Percentiles rank a stretch among this genome's conserved stretches.
Conservation (phyloP, 208 protist species). For the Phytomonas sp. region DNA sequence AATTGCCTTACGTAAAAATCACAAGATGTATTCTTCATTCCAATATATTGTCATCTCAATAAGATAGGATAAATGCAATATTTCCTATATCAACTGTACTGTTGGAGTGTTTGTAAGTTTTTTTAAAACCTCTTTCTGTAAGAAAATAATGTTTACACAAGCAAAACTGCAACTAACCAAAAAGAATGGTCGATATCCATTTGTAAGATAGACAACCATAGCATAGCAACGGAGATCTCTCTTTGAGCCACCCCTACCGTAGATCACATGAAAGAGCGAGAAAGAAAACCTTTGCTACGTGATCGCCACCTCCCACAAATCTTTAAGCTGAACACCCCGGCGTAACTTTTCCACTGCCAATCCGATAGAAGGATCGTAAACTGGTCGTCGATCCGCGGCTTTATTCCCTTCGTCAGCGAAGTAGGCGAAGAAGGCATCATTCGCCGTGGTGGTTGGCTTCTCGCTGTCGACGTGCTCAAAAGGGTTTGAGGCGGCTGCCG, state of each 20-base stretch:
- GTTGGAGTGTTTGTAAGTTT: background rate
- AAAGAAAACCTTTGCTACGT: slow-evolving; percentile 1
- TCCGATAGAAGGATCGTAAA: slow-evolving; percentile 72
- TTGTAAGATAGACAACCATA: slow-evolving; percentile 4
- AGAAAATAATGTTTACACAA: slow-evolving; percentile 2
- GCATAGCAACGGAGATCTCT: slow-evolving; percentile 4
- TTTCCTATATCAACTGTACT: too few relatives aligned
- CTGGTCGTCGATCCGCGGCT: slow-evolving; percentile 59
- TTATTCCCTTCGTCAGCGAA: slow-evolving; percentile 86
- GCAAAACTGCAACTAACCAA: background rate
- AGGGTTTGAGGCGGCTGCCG: background rate
- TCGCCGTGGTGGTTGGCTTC: slow-evolving; percentile 53
- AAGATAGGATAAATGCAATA: background rate
- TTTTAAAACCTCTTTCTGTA: too few relatives aligned
- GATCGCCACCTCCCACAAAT: slow-evolving; percentile 65
- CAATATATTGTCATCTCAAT: background rate
- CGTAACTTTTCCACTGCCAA: slow-evolving; percentile 89
- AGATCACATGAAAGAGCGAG: background rate
- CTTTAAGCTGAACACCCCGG: slow-evolving; percentile 58
- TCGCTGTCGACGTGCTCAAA: slow-evolving; percentile 15
- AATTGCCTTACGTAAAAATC: slow-evolving; percentile 4
- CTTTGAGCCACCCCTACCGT: background rate
- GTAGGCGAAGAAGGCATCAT: slow-evolving; percentile 88
- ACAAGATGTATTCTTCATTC: background rate
- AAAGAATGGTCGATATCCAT: background rate